phyloP scores from a whole-genome alignment of 1,139 yeast genomes.

The Diutina rugosa region DNA sequence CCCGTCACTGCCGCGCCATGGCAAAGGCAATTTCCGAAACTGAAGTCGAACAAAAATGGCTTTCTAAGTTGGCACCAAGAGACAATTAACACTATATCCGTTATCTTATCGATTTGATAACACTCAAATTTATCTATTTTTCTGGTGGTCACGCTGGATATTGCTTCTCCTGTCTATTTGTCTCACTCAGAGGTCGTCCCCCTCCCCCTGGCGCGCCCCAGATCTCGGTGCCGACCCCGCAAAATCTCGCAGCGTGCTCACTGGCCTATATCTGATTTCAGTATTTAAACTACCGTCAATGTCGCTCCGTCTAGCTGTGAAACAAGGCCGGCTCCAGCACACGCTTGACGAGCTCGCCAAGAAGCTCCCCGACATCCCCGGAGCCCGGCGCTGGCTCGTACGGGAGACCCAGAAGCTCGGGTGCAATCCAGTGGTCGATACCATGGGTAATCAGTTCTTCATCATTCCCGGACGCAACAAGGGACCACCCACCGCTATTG shows the following conservation, averaged over 20 bases:
- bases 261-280: not conserved
- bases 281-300: not conserved
- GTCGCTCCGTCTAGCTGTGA: not conserved
- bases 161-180: too few species aligned
- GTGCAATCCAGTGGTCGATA: conserved; percentile 45
- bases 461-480: conserved; percentile 42
- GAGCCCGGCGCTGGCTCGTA: conserved; percentile 35
- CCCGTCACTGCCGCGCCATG: too few species aligned
- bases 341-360: not conserved
- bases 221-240: not conserved
- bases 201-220: not conserved
- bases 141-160: too few species aligned
- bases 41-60: too few species aligned
- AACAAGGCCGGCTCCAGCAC: not conserved
- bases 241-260: not conserved
- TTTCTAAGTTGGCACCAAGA: too few species aligned
- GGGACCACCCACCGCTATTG: conserved; percentile 42
- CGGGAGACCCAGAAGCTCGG: conserved; percentile 39
- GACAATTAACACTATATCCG: too few species aligned
- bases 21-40: too few species aligned
- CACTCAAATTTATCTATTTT: too few species aligned
- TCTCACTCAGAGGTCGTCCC: too few species aligned
- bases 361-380: not conserved
- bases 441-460: conserved; percentile 56
- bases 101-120: too few species aligned